phyloP scores from a whole-genome alignment of 2,329 filamentous ascomycete species.

The Paramyrothecium roridum region DNA sequence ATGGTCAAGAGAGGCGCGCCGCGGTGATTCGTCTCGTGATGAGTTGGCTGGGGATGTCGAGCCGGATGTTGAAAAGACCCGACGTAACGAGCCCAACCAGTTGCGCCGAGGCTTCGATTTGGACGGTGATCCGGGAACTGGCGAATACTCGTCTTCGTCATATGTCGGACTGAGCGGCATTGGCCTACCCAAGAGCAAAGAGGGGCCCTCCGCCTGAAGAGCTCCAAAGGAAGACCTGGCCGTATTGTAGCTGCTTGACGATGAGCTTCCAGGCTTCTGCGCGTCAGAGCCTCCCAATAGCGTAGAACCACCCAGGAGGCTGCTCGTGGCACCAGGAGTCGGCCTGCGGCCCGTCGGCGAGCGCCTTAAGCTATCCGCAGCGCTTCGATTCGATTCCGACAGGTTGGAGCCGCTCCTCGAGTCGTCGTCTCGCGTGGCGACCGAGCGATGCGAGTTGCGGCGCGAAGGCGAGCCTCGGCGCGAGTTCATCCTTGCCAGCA shows the following conservation, averaged over 20 bases:
- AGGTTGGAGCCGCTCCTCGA: constrained; percentile 54
- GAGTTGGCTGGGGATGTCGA: constrained; percentile 21
- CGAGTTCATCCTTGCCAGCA: constrained; percentile 43
- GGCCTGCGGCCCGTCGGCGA: constrained; percentile 29
- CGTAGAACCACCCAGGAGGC: constrained; percentile 21
- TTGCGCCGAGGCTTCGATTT: constrained; percentile 54
- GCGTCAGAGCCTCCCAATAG: constrained; percentile 19
- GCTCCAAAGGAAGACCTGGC: constrained; percentile 50
- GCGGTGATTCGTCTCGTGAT: constrained; percentile 22
- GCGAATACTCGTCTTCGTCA: constrained; percentile 30
- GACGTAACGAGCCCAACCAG: constrained; percentile 67
- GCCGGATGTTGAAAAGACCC: constrained; percentile 53
- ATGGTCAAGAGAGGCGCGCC: constrained; percentile 28
- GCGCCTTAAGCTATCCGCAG: constrained; percentile 36
- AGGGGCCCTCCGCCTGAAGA: constrained; percentile 51
- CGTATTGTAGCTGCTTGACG: constrained; percentile 47
- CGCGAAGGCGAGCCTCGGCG: constrained; percentile 35
- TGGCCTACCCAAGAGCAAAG: constrained; percentile 34
- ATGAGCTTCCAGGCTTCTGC: constrained; percentile 35
- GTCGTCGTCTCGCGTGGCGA: constrained; percentile 39
- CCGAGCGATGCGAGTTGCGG: constrained; percentile 31
- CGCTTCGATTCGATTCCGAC: constrained; percentile 50
- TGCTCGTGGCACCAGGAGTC: constrained; percentile 25
- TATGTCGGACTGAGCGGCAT: constrained; percentile 17
- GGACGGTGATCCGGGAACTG: constrained; percentile 51